phyloP scores from a whole-genome alignment of 345 rosid genomes.

The Crucihimalaya himalaica region DNA sequence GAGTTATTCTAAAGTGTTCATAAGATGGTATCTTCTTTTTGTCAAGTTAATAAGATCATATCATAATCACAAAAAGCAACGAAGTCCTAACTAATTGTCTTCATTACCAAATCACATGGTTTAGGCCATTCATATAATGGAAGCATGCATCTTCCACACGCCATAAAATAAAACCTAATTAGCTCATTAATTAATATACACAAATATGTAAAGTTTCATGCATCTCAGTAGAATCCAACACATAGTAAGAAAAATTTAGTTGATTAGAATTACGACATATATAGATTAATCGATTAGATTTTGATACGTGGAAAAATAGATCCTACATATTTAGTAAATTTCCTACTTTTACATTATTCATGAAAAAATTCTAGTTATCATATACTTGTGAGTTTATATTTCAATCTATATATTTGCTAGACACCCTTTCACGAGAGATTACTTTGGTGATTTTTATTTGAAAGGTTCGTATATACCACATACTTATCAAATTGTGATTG shows the following conservation, averaged over 20 bases:
- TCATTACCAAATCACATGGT: conserved; percentile 36
- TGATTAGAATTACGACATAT: too few species aligned
- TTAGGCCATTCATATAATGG: conserved; percentile 12
- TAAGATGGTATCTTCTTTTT: not conserved
- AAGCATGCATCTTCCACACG: conserved; percentile 31
- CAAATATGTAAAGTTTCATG: not conserved
- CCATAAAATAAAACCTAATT: not conserved
- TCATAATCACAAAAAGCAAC: conserved; percentile 3
- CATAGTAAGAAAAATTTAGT: not conserved
- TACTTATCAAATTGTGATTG: not conserved
- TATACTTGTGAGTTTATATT: not conserved
- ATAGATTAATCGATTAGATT: not conserved
- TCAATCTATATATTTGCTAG: too few species aligned
- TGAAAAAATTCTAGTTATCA: not conserved
- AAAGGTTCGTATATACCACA: too few species aligned
- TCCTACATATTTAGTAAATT: too few species aligned
- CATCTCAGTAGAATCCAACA: not conserved
- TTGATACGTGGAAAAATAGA: not conserved
- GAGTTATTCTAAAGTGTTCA: not conserved
- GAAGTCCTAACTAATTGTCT: conserved; percentile 12
- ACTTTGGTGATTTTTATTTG: not conserved
- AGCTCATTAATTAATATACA: not conserved
- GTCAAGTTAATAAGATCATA: not conserved
- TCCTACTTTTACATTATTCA: not conserved
- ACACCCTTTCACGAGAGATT: not conserved